Evolutionary conservation across 2,329 filamentous ascomycete species (phyloP), one percentile per base, ranked within the genome.

Genomic region (Cladosporium sp.): DNA sequence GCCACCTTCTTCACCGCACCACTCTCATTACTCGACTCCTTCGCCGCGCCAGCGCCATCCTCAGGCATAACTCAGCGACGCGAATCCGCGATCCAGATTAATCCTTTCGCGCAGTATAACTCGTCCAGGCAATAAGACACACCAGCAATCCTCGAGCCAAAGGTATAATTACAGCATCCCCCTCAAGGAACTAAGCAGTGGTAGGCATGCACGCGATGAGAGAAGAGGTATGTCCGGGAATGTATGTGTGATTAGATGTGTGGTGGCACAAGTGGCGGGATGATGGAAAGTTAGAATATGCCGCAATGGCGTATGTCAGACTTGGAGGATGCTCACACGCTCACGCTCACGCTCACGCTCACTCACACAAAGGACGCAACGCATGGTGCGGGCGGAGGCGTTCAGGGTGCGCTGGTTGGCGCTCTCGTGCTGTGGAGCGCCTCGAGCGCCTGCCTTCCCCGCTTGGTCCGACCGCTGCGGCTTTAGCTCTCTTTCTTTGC

Each of bases 1-100:
- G 7, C 26, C 6, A 28, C 58, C 41, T 8, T 24, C 47, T 28
- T 28, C 44, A n/a, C 47, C 32, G 18, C 47, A 14, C 26, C 47
- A n/a, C 18, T 24, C 49, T 44, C 57, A 59, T 59, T 36, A 54
- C 47, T 38, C 51, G 26, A 47, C 61, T 64, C 61, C 51, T 64
- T 64, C 26, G 49, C 24, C 24, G 24, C 51, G 14, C 34, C 61
- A 44, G 8, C 51, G 12, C 61, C 61, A 64, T 64, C 61, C 61
- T 55, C 49, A 64, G 61, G 61, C 61, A 64, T 64, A 47, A 47
- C 36, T 64, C 51, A 57, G 61, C 28, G n/a, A 12, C n/a, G 21
- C 36, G 10, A 62, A 5, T 10, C 15, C 14, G 44, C 28, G 21
- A 21, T 36, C 41, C 41, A 61, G 59, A 26, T 36, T 1, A 32